These are phyloP conservation scores for Przewalskia tangutica DNA, from an alignment of 257 asterid species.

Conservation along the genomic window DNA sequence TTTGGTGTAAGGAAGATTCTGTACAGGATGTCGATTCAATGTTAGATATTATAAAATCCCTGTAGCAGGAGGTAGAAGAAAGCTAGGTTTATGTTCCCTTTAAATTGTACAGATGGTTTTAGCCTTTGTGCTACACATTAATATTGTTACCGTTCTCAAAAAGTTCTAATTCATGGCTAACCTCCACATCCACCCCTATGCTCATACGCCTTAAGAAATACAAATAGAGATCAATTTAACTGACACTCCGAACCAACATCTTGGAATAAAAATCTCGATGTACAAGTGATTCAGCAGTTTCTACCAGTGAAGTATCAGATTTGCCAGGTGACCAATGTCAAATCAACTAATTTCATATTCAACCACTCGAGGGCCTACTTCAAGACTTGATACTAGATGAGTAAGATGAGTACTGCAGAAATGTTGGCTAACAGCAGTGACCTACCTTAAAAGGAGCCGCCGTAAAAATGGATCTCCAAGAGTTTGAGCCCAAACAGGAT, in stretches of 20 bases:
- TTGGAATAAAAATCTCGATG: not conserved
- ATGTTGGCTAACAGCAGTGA: not conserved
- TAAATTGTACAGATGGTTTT: not conserved
- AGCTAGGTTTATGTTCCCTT: not conserved
- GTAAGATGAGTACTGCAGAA: not conserved
- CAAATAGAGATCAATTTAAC: not conserved
- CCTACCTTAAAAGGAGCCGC: slow-evolving; percentile 76
- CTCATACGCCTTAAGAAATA: not conserved
- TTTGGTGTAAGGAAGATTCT: too few species aligned
- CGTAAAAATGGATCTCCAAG: slow-evolving; percentile 74
- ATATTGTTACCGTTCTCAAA: not conserved
- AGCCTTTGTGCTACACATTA: not conserved
- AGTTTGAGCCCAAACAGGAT: slow-evolving; percentile 83
- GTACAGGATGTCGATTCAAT: not conserved
- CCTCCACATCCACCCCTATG: not conserved
- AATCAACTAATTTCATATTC: not conserved
- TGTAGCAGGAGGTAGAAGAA: not conserved
- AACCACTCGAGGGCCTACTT: not conserved
- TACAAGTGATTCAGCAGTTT: not conserved
- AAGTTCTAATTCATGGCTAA: not conserved
- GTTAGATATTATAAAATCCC: not conserved
- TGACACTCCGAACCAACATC: not conserved
- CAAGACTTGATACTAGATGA: slow-evolving; percentile 2
- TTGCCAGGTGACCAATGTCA: not conserved
- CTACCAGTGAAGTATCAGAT: not conserved